These are phyloP conservation scores for Fusarium miscanthi DNA, from an alignment of 2,329 filamentous ascomycete species.

Conservation along the genomic window DNA sequence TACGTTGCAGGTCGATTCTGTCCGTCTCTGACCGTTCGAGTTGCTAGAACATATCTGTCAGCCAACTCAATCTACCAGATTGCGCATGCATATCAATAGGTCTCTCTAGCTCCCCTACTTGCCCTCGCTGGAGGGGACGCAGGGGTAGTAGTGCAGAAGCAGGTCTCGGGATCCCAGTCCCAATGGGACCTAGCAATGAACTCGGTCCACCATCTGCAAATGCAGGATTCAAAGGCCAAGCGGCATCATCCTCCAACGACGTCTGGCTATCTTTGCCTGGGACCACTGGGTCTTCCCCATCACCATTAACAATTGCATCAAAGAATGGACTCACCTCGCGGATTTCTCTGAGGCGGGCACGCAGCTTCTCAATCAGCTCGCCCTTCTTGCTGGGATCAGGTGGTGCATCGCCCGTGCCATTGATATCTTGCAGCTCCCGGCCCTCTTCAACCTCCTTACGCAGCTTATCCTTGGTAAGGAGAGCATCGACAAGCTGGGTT, in stretches of 20 bases:
- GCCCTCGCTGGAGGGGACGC: slow-evolving; percentile 3
- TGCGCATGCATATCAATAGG: neutral
- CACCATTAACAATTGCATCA: slow-evolving; percentile 11
- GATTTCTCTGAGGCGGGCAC: slow-evolving; percentile 64
- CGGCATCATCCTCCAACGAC: neutral
- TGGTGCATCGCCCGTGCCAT: slow-evolving; percentile 49
- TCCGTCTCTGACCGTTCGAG: slow-evolving; percentile 68
- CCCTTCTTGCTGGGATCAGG: slow-evolving; percentile 55
- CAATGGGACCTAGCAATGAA: neutral
- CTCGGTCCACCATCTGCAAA: neutral
- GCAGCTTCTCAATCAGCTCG: slow-evolving; percentile 69
- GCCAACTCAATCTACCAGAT: slow-evolving; percentile 1
- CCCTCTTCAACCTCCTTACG: slow-evolving; percentile 64
- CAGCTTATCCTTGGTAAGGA: slow-evolving; percentile 70
- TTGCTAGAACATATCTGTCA: slow-evolving; percentile 57
- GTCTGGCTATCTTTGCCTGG: neutral
- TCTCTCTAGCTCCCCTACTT: neutral
- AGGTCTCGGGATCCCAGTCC: neutral
- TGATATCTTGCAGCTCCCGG: slow-evolving; percentile 55
- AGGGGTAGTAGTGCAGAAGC: neutral
- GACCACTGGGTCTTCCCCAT: slow-evolving; percentile 24
- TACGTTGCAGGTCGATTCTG: slow-evolving; percentile 65
- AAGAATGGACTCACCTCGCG: slow-evolving; percentile 64
- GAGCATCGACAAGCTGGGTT: slow-evolving; percentile 68
- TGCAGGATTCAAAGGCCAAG: neutral